Evolutionary conservation across 2,329 filamentous ascomycete genomes (phyloP).

Genomic region (Incumbomyces lentus): DNA sequence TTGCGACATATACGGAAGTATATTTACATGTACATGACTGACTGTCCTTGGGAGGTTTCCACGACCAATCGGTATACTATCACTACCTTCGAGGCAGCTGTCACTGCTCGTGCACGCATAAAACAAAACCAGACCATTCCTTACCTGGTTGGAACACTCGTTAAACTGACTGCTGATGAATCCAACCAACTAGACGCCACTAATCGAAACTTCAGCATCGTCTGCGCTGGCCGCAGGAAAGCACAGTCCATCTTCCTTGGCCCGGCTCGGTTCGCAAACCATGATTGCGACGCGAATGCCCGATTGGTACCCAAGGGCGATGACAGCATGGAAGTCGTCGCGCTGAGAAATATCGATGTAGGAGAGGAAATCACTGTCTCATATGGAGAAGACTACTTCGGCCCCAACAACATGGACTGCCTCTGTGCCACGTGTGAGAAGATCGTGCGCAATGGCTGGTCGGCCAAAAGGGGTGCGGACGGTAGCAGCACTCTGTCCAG

Average conservation of each 20-base stretch:
- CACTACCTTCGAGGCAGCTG: constrained; percentile 73
- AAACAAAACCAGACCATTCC: constrained; percentile 76
- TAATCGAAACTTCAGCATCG: constrained; percentile 92
- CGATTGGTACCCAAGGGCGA: constrained; percentile 72
- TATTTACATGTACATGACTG: constrained; percentile 81
- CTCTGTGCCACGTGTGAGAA: constrained; percentile 80
- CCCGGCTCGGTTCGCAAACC: constrained; percentile 90
- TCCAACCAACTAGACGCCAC: constrained; percentile 69
- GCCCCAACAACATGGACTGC: constrained; percentile 88
- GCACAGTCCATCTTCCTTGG: constrained; percentile 86
- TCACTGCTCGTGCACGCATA: constrained; percentile 71
- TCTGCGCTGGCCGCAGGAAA: constrained; percentile 86
- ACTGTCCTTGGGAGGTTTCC: constrained; percentile 89
- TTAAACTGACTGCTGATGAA: constrained; percentile 84
- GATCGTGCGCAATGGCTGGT: constrained; percentile 71
- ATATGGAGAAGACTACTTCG: constrained; percentile 94
- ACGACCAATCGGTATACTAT: constrained; percentile 94
- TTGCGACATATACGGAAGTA: constrained; percentile 77
- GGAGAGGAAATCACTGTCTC: constrained; percentile 96
- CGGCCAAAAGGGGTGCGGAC: constrained; percentile 27
- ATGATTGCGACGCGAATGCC: constrained; percentile 91
- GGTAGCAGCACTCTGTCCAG: constrained; percentile 5
- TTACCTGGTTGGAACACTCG: constrained; percentile 82
- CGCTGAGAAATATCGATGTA: constrained; percentile 66
- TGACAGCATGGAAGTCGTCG: constrained; percentile 83